Percentiles rank a stretch among this genome's conserved stretches.
phyloP scores from a whole-genome alignment of 371 early-diverging fungal genomes.

The Rhizopus delemar region DNA sequence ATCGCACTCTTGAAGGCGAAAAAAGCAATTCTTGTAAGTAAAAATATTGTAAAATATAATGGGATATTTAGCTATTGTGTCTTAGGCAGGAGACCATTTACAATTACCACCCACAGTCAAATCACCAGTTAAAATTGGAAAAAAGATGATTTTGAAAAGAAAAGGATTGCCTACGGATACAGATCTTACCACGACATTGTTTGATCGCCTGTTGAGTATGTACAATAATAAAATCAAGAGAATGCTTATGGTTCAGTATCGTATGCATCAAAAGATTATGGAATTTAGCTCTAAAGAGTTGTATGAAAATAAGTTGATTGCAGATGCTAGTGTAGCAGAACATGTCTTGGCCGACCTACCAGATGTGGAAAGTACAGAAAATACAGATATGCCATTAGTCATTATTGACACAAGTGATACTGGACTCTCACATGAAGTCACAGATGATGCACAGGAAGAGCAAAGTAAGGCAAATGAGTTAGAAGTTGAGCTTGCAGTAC shows the following conservation, averaged over 20 bases:
- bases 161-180: slow-evolving; percentile 29
- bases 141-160: slow-evolving; percentile 20
- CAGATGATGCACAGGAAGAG: slow-evolving; percentile 60
- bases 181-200: slow-evolving; percentile 56
- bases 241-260: slow-evolving; percentile 83
- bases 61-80: background rate
- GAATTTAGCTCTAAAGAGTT: slow-evolving; percentile 68
- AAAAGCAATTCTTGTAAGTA: slow-evolving; percentile 70
- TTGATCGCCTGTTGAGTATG: slow-evolving; percentile 68
- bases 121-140: slow-evolving; percentile 28
- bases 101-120: slow-evolving; percentile 90
- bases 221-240: slow-evolving; percentile 63
- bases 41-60: background rate
- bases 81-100: slow-evolving; percentile 89
- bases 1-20: slow-evolving; percentile 80
- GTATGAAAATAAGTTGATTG: slow-evolving; percentile 65
- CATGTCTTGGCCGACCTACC: slow-evolving; percentile 70
- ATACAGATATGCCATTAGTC: slow-evolving; percentile 64
- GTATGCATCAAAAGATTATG: slow-evolving; percentile 88
- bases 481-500: slow-evolving; percentile 70
- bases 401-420: slow-evolving; percentile 79
- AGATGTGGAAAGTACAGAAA: slow-evolving; percentile 56
- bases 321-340: slow-evolving; percentile 65
- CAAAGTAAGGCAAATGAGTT: slow-evolving; percentile 72
- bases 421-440: slow-evolving; percentile 49